Evolutionary conservation across 2,329 filamentous ascomycete species (phyloP), one percentile per base, ranked within the genome.

Genomic region (Mariannaea elegans): DNA sequence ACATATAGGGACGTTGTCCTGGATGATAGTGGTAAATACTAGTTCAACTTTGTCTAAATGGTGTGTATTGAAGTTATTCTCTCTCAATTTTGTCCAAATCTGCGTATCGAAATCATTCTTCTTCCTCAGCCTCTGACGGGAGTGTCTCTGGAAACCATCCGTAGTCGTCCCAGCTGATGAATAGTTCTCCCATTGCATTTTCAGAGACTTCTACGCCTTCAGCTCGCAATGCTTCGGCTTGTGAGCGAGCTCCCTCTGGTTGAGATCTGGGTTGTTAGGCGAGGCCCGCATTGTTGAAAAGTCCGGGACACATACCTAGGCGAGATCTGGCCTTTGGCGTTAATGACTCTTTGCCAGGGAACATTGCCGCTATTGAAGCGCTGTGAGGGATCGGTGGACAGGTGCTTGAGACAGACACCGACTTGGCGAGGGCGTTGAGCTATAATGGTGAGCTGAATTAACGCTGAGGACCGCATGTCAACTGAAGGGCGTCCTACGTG

Each of bases 291-390:
- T n/a, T n/a, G n/a, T n/a, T 0, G 7, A 8, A 10, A 32, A 8
- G 13, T 3, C 14, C 9, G 10, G 13, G 27, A 32, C 4, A 50
- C 65, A 18, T 47, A 94, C 92, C 94, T 87, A 7, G 91, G 91
- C 42, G 93, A 97, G 66, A 98, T 96, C 59, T 87, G 81, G 19
- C 94, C 94, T 76, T 91, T 94, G 13, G 92, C 81, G 75, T 94
- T 97, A 73, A 98, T 90, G 60, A 98, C 92, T 58, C 95, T 83
- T 80, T 98, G 94, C 94, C 94, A 98, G 0, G 94, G 94, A 3
- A 98, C 94, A 65, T 90, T 97, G 21, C 80, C 81, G 59, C 84
- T 81, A 75, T 97, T 90, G 78, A 90, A 96, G 57, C 77, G 81
- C 55, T 73, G 65, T 0, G 78, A 74, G 0, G 80, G 69, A 57